Base-by-base conservation (phyloP, 1,284 basidiomycete species). In the Malassezia cuniculi region DNA sequence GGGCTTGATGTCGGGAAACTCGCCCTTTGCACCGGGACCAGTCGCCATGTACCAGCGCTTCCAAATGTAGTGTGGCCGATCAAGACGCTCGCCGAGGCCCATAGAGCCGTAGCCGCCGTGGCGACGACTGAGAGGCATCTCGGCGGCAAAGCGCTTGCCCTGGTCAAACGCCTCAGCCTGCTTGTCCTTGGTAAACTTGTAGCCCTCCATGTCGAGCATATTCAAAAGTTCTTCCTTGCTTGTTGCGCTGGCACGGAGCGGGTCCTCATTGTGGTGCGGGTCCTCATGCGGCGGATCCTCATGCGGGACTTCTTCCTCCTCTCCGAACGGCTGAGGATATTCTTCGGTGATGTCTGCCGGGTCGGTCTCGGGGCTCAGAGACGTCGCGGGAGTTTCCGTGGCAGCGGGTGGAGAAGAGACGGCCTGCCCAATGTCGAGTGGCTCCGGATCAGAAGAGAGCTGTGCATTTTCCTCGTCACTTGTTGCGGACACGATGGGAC, bases 401-500 rank as follows among this genome's bases (percentile, higher is more conserved):
- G 17, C 26, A 22, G 5, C 19, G 18, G 10, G 3, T 12, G 19
- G 12, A 17, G 14, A 9, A 28, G 34, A 21, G 14, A 24, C 22
- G 5, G 50, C 41, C 20, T 41, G 47, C 18, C 52, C 55, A 14
- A 63, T 47, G 30, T 52, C 52, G 11, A 63, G 32, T 4, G 60
- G 55, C 22, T 60, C 60, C 8, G 57, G 51, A 6, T 21, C 31
- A 2, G 31, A 4, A 7, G 29, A 28, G 5, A 22, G 27, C 4
- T 36, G 14, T 4, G 19, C 34, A n/a, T n/a, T n/a, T 17, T 38
- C 22, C 10, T 30, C 32, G 10, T 36, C 34, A 4, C 25, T 53
- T 30, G 47, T 54, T 27, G 54, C 68, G 50, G 66, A 66, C 39
- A 52, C 33, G 19, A 68, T 55, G 16, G 93, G 93, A 69, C 82